Percentiles rank a stretch among this genome's conserved stretches.
Conservation (phyloP, 257 asterid species). For the Plantago elongata region DNA sequence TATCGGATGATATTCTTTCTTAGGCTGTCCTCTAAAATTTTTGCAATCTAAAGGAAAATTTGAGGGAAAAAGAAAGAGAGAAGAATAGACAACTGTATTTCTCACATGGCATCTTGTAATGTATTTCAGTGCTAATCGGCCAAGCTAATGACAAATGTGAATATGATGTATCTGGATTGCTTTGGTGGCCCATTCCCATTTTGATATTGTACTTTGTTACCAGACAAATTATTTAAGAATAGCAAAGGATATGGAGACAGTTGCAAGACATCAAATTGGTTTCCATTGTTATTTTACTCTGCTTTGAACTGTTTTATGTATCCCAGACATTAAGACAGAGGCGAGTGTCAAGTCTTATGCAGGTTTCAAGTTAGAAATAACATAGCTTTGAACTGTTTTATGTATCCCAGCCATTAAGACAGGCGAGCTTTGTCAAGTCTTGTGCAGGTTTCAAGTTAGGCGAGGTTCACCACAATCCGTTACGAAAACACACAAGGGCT, state of each 20-base stretch:
- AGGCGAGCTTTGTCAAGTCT: too few relatives aligned
- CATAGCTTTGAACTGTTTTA: too few relatives aligned
- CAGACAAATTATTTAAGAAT: not conserved
- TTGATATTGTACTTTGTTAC: not conserved
- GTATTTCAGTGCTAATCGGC: slow-evolving; percentile 16
- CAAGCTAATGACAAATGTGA: slow-evolving; percentile 25
- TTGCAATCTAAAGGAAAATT: slow-evolving; percentile 1
- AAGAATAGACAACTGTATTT: slow-evolving; percentile 13
- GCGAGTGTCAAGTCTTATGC: too few relatives aligned
- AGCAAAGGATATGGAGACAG: not conserved
- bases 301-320: too few relatives aligned
- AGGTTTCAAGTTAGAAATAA: too few relatives aligned
- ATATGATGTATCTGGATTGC: slow-evolving; percentile 7
- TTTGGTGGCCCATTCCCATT: not conserved
- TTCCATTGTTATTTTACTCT: not conserved
- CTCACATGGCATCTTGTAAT: slow-evolving; percentile 24
- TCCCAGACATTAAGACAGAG: too few relatives aligned
- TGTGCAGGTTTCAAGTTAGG: too few relatives aligned
- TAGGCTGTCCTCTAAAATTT: slow-evolving; percentile 16
- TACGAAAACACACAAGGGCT: too few relatives aligned
- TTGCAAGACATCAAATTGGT: not conserved
- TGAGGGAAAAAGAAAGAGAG: not conserved
- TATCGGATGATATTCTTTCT: slow-evolving; percentile 28
- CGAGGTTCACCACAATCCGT: too few relatives aligned
- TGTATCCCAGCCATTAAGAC: too few relatives aligned